These are phyloP conservation scores for Talaromyces nanjingensis DNA, from an alignment of 495 filamentous ascomycete species.

Conservation along the genomic window DNA sequence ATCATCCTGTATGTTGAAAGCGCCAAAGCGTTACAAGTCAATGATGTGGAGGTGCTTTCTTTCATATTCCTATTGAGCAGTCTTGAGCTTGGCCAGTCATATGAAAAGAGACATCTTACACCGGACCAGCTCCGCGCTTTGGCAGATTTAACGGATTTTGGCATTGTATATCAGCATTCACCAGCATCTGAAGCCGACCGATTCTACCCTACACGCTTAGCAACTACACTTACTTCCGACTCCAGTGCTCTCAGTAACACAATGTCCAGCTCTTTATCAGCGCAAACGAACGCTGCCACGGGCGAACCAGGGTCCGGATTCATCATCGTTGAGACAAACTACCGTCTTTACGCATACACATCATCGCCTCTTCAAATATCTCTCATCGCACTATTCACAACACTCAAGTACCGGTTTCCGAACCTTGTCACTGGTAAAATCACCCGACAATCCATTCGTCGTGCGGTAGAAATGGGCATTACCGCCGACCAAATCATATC, in stretches of 20 bases:
- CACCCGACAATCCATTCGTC: slow-evolving; percentile 75
- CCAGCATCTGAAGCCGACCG: slow-evolving; percentile 43
- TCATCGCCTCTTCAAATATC: slow-evolving; percentile 87
- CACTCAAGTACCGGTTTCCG: slow-evolving; percentile 78
- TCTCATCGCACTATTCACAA: slow-evolving; percentile 83
- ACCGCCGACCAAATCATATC: slow-evolving; percentile 89
- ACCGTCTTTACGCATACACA: slow-evolving; percentile 95
- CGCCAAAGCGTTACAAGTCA: slow-evolving; percentile 70
- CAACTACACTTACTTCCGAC: slow-evolving; percentile 89
- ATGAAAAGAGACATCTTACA: slow-evolving; percentile 72
- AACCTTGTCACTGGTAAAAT: slow-evolving; percentile 88
- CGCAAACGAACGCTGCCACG: slow-evolving; percentile 25
- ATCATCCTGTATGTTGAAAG: slow-evolving; percentile 88
- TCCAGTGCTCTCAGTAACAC: slow-evolving; percentile 49
- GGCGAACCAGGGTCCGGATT: slow-evolving; percentile 58
- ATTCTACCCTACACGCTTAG: slow-evolving; percentile 92
- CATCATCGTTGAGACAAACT: slow-evolving; percentile 98
- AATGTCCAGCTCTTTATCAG: slow-evolving; percentile 27
- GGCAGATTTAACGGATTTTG: slow-evolving; percentile 78
- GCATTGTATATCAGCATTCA: slow-evolving; percentile 72
- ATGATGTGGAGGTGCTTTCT: slow-evolving; percentile 84
- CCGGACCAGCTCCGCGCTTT: slow-evolving; percentile 80
- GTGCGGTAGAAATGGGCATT: slow-evolving; percentile 84
- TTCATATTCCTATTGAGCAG: slow-evolving; percentile 96
- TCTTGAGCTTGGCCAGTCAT: slow-evolving; percentile 82